Percentiles rank a stretch among this genome's conserved stretches.
phyloP scores from a whole-genome alignment of 139 green algal species.

The Limnomonas spitsbergensis region DNA sequence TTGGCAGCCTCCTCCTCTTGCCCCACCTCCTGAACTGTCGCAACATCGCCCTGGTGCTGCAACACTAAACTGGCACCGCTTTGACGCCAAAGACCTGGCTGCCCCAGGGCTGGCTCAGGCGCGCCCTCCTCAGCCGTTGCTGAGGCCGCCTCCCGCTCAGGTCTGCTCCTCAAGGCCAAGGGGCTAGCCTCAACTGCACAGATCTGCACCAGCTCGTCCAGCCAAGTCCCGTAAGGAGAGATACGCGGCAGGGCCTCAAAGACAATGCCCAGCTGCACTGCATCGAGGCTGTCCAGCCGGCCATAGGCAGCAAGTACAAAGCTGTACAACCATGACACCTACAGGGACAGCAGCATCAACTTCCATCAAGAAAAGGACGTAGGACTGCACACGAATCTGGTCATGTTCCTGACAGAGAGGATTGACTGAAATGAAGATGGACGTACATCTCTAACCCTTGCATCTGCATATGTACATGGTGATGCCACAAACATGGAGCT shows the following conservation, averaged over 20 bases:
- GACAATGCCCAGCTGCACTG: slow-evolving; percentile 33
- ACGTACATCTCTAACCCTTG: neutral
- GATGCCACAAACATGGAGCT: neutral
- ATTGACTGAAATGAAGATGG: neutral
- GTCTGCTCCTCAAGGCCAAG: neutral
- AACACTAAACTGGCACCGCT: too few relatives aligned
- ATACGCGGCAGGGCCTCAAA: slow-evolving; percentile 48
- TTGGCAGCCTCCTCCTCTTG: too few relatives aligned
- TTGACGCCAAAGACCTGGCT: too few relatives aligned
- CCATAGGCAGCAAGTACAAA: slow-evolving; percentile 44
- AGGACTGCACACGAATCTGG: neutral
- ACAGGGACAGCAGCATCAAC: too few relatives aligned
- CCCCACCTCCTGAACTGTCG: too few relatives aligned
- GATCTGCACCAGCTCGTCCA: slow-evolving; percentile 50
- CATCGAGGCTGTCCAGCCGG: slow-evolving; percentile 39
- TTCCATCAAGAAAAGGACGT: too few relatives aligned
- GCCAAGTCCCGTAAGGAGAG: slow-evolving; percentile 30
- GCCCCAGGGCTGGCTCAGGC: too few relatives aligned
- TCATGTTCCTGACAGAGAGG: neutral
- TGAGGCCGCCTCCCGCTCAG: neutral
- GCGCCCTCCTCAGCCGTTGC: too few relatives aligned
- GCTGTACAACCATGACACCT: slow-evolving; percentile 50
- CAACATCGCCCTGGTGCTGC: too few relatives aligned
- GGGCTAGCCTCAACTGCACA: slow-evolving; percentile 25
- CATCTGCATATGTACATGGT: neutral